Conservation (phyloP, 768 basidiomycete genomes). For the Mycena rosella region DNA sequence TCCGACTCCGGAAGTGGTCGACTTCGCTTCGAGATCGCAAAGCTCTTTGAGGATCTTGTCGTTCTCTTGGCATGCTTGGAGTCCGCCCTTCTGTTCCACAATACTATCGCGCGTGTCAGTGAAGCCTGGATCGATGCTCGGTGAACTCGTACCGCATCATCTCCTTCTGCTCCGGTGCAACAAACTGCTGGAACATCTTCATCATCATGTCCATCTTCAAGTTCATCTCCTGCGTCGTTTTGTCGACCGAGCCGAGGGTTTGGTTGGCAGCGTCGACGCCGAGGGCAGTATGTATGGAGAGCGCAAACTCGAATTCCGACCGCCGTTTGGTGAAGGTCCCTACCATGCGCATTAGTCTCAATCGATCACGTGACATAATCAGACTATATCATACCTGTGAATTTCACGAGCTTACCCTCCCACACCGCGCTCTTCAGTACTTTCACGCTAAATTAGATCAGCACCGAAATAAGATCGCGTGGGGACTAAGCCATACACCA, state of each 20-base stretch:
- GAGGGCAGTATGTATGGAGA: conserved; percentile 45
- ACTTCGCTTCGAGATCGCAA: conserved; percentile 31
- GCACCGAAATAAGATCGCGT: too few species aligned
- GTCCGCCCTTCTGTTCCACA: conserved; percentile 44
- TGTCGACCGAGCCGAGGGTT: conserved; percentile 27
- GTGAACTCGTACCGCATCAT: conserved; percentile 32
- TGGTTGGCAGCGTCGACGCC: conserved; percentile 34
- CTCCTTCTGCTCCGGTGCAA: conserved; percentile 42
- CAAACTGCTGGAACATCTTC: conserved; percentile 41
- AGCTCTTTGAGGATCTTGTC: conserved; percentile 42
- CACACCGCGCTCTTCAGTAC: conserved; percentile 47
- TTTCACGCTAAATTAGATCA: conserved; percentile 40
- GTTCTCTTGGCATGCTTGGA: conserved; percentile 41
- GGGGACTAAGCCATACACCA: too few species aligned
- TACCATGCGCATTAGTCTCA: too few species aligned
- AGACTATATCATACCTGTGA: too few species aligned
- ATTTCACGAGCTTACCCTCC: conserved; percentile 43
- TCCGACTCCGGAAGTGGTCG: neutral
- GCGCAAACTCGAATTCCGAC: conserved; percentile 44
- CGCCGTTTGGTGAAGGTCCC: conserved; percentile 44
- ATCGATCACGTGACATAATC: too few species aligned
- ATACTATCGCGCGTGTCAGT: conserved; percentile 12
- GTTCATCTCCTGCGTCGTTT: conserved; percentile 32
- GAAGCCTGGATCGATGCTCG: neutral
- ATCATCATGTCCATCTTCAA: conserved; percentile 41